A percentile compares a stretch with the other conserved stretches of the same genome.
Conservation (phyloP, 1,139 yeast species). For the Lodderomyces elongisporus region DNA sequence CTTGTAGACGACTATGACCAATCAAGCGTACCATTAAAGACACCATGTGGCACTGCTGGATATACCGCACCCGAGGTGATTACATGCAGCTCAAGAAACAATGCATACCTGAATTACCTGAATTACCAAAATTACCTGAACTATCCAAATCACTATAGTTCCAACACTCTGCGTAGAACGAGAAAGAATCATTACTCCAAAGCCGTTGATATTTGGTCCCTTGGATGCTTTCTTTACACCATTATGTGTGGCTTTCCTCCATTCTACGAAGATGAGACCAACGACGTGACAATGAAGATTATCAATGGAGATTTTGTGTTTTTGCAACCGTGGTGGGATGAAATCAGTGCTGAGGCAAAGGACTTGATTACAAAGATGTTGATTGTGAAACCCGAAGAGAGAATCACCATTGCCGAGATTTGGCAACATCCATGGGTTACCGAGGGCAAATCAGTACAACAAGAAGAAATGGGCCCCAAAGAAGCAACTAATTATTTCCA, state of each 20-base stretch:
- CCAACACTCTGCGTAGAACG: slow-evolving; percentile 15
- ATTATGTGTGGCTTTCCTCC: slow-evolving; percentile 95
- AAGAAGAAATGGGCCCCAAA: not conserved
- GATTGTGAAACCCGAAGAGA: slow-evolving; percentile 55
- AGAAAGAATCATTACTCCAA: slow-evolving; percentile 75
- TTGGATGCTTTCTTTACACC: slow-evolving; percentile 89
- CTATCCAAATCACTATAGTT: no score
- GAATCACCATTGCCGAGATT: slow-evolving; percentile 62
- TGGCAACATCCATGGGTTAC: slow-evolving; percentile 47
- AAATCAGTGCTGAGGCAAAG: slow-evolving; percentile 74
- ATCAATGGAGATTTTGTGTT: slow-evolving; percentile 80
- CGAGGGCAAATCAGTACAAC: slow-evolving; percentile 1
- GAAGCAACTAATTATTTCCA: slow-evolving; percentile 9
- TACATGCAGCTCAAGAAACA: slow-evolving; percentile 25
- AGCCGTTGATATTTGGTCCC: slow-evolving; percentile 93
- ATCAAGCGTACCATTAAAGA: slow-evolving; percentile 40
- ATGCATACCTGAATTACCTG: slow-evolving; percentile 17
- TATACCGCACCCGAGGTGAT: slow-evolving; percentile 92
- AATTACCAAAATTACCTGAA: no score
- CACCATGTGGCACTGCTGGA: slow-evolving; percentile 64
- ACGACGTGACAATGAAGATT: slow-evolving; percentile 75
- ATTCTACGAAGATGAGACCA: slow-evolving; percentile 84
- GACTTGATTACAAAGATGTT: slow-evolving; percentile 53
- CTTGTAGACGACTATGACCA: slow-evolving; percentile 23
- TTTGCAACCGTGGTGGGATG: slow-evolving; percentile 97